Percentiles rank a stretch among this genome's conserved stretches.
Evolutionary conservation across 768 basidiomycete genomes (phyloP).

Genomic region (Lentinus tigrinus): DNA sequence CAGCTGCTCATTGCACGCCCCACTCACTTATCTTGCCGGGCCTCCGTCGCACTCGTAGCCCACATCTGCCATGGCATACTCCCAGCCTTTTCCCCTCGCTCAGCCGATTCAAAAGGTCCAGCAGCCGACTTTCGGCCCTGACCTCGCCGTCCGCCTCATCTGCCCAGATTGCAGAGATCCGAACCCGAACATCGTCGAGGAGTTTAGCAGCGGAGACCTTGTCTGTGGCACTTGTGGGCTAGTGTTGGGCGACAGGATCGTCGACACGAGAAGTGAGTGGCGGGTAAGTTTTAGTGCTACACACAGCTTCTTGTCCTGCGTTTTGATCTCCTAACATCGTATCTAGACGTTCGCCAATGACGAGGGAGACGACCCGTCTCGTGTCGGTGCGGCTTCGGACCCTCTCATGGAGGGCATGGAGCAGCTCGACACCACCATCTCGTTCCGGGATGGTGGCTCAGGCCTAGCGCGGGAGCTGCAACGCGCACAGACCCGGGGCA

Average conservation of each 20-base stretch:
- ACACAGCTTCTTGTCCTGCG: conserved; percentile 18
- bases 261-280: conserved; percentile 99
- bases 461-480: conserved; percentile 91
- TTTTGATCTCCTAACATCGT: conserved; percentile 21
- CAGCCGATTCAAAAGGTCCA: conserved; percentile 49
- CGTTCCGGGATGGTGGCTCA: conserved; percentile 92
- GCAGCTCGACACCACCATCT: conserved; percentile 92
- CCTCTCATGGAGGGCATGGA: conserved; percentile 93
- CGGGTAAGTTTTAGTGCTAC: conserved; percentile 56
- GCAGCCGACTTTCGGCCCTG: conserved; percentile 70
- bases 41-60: conserved; percentile 18
- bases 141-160: conserved; percentile 84
- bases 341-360: conserved; percentile 98
- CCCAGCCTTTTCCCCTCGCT: conserved; percentile 81
- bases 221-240: conserved; percentile 93
- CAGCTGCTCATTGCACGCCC: neutral
- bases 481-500: conserved; percentile 83
- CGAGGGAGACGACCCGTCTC: conserved; percentile 98
- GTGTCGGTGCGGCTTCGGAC: conserved; percentile 96
- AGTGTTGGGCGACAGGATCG: conserved; percentile 93
- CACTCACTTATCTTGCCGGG: conserved; percentile 9
- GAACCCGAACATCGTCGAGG: conserved; percentile 93
- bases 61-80: conserved; percentile 54
- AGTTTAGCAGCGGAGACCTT: conserved; percentile 96
- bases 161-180: conserved; percentile 96